Evolutionary conservation across 208 protist species (phyloP).

Genomic region (Trypanosoma mega): DNA sequence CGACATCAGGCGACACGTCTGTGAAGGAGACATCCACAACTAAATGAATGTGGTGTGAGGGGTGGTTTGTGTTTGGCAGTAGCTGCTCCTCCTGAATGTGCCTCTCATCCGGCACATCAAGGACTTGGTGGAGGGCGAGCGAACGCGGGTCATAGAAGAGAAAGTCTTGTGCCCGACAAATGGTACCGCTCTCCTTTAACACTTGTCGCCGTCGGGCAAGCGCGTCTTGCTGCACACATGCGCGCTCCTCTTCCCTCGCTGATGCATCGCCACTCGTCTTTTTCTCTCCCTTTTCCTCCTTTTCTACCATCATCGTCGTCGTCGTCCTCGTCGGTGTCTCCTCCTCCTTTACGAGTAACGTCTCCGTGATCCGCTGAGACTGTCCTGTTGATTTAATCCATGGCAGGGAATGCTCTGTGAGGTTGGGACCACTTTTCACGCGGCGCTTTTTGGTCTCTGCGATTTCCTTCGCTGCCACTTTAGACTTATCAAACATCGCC

Average conservation of each 20-base stretch:
- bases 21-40: slow-evolving; percentile 84
- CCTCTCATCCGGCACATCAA: slow-evolving; percentile 70
- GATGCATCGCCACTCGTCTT: background rate
- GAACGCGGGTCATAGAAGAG: slow-evolving; percentile 77
- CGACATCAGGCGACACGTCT: slow-evolving; percentile 63
- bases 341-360: background rate
- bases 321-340: background rate
- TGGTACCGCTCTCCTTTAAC: slow-evolving; percentile 39
- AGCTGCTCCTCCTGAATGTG: slow-evolving; percentile 56
- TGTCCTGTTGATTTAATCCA: slow-evolving; percentile 30
- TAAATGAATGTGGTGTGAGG: slow-evolving; percentile 81
- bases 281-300: background rate
- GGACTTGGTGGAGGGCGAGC: slow-evolving; percentile 73
- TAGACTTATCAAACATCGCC: slow-evolving; percentile 29
- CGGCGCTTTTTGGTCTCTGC: slow-evolving; percentile 16
- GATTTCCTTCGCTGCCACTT: slow-evolving; percentile 42
- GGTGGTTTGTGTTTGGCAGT: slow-evolving; percentile 61
- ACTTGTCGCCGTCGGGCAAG: slow-evolving; percentile 35
- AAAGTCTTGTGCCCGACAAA: slow-evolving; percentile 76
- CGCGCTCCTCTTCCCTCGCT: too few species aligned
- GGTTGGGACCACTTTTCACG: too few species aligned
- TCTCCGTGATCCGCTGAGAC: slow-evolving; percentile 4
- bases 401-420: too few species aligned
- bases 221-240: slow-evolving; percentile 24
- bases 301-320: background rate